These are phyloP conservation scores for Brettanomyces nanus DNA, from an alignment of 805 yeast genomes.

Conservation along the genomic window DNA sequence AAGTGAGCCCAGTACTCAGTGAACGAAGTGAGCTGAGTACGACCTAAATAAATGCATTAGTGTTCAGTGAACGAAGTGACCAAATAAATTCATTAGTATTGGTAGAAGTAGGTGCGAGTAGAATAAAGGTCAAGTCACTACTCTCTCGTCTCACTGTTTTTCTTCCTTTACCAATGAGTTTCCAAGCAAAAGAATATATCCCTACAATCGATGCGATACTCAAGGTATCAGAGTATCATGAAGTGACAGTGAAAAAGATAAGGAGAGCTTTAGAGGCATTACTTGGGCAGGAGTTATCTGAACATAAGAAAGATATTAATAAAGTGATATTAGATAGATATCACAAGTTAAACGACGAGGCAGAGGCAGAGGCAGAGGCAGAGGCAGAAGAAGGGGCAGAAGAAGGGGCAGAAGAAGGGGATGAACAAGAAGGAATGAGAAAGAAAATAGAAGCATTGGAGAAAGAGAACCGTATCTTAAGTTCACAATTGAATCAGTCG, in stretches of 20 bases:
- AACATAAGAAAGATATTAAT: conserved; percentile 47
- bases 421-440: conserved; percentile 4
- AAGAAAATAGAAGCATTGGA: conserved; percentile 29
- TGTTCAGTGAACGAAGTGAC: no score
- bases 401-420: background rate
- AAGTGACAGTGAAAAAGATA: conserved; percentile 62
- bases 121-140: no score
- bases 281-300: conserved; percentile 45
- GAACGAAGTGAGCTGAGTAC: no score
- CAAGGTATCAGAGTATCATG: conserved; percentile 59
- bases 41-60: no score
- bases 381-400: conserved; percentile 10
- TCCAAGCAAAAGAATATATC: conserved; percentile 28
- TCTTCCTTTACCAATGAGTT: no score
- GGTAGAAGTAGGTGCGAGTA: no score
- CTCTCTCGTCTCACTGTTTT: no score
- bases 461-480: conserved; percentile 42
- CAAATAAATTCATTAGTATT: no score
- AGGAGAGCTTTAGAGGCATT: conserved; percentile 67
- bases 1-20: no score
- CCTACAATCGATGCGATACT: conserved; percentile 71
- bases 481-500: conserved; percentile 32
- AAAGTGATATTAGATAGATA: conserved; percentile 54
- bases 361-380: conserved; percentile 9
- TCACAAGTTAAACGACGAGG: conserved; percentile 26